A percentile compares a stretch with the other conserved stretches of the same genome.
Conservation (phyloP, 257 asterid species). For the Capsicum baccatum region DNA sequence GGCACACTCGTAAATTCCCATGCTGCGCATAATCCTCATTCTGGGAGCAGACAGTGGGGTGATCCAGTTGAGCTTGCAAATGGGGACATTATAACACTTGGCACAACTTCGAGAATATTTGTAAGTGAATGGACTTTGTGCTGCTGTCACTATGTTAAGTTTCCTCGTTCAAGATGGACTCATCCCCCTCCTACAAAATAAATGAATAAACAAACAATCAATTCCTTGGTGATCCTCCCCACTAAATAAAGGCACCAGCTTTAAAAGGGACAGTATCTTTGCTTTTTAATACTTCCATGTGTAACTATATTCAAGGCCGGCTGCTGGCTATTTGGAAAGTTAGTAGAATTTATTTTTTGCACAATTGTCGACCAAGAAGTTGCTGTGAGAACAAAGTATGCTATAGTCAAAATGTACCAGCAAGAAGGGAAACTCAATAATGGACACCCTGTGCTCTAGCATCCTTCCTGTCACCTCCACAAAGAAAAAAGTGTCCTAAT, state of each 20-base stretch:
- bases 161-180: conserved; percentile 11
- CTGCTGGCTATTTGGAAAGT: background rate
- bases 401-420: background rate
- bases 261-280: background rate
- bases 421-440: conserved; percentile 18
- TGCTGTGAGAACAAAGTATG: conserved; percentile 20
- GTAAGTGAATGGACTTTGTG: conserved; percentile 45
- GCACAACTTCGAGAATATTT: conserved; percentile 73
- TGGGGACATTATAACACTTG: conserved; percentile 79
- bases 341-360: conserved; percentile 6
- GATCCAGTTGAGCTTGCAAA: conserved; percentile 71
- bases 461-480: background rate
- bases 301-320: background rate
- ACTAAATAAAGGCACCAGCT: conserved; percentile 1
- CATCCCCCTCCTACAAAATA: conserved; percentile 16
- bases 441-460: background rate
- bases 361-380: conserved; percentile 12
- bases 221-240: conserved; percentile 25
- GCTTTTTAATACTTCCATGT: conserved; percentile 15
- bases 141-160: background rate
- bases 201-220: background rate
- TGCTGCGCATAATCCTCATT: conserved; percentile 57
- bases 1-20: conserved; percentile 79
- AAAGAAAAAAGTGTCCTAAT: conserved; percentile 11
- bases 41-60: conserved; percentile 81